Evolutionary conservation across 2,329 filamentous ascomycete genomes (phyloP).

Genomic region (Cryphonectria nitschkei): DNA sequence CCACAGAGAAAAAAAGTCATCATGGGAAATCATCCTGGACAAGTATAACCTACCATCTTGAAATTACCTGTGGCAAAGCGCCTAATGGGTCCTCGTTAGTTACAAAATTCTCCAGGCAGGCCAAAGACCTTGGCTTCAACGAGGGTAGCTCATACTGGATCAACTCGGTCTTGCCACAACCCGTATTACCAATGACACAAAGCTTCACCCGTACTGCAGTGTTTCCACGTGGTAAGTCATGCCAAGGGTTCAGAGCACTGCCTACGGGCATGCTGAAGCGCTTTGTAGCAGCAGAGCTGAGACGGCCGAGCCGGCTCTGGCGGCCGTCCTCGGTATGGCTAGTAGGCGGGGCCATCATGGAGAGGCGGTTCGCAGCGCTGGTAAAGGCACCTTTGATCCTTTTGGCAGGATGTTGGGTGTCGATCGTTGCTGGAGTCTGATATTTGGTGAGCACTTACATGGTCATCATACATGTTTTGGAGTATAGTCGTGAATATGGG

Average conservation of each 20-base stretch:
- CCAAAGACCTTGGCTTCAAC: background rate
- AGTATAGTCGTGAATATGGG: too few species aligned
- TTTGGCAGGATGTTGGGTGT: slow-evolving; percentile 8
- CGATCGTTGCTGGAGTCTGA: slow-evolving; percentile 9
- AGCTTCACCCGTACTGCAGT: slow-evolving; percentile 1
- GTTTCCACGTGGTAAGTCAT: background rate
- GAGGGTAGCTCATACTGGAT: background rate
- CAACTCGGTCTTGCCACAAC: slow-evolving; percentile 10
- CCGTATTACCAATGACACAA: background rate
- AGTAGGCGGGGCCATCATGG: slow-evolving; percentile 4
- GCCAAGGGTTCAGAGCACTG: background rate
- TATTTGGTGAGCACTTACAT: background rate
- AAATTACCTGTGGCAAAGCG: slow-evolving; percentile 1
- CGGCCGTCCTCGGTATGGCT: slow-evolving; percentile 6
- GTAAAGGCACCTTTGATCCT: slow-evolving; percentile 11
- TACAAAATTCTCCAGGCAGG: background rate
- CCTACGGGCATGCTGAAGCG: slow-evolving; percentile 5
- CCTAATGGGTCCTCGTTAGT: background rate
- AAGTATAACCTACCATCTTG: background rate
- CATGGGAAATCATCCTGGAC: background rate
- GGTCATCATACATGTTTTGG: background rate
- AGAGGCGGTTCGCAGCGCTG: slow-evolving; percentile 15
- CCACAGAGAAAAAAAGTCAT: background rate
- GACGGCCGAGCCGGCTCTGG: slow-evolving; percentile 17
- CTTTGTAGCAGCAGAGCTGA: slow-evolving; percentile 1